Base-by-base conservation (phyloP, 1,284 basidiomycete species). In the Fomitiporia mediterranea region DNA sequence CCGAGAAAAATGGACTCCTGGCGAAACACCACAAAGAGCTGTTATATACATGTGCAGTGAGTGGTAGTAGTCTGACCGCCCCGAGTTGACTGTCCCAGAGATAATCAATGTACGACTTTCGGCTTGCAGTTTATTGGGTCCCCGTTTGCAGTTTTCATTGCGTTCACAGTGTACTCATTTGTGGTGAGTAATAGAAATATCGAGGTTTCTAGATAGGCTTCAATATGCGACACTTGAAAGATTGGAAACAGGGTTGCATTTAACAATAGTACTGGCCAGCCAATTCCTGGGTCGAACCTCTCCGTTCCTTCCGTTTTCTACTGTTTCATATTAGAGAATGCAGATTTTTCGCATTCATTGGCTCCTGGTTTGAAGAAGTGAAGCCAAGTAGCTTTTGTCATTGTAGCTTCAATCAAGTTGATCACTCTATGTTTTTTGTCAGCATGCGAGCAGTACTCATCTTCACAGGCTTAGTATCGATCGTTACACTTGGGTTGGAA, bases 241-340 rank as follows among this genome's bases (percentile, higher is more conserved):
- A 27, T 40, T 35, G 55, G 55, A 21, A 56, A 49, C 30, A 6
- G 35, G 13, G 8, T 32, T 2, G 55, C 55, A 15, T 21, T 34
- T 7, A 44, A 46, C 32, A 25, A 13, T 3, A 19, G n/a, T 6
- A 47, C 34, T 0, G 28, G 39, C 2, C 25, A 44, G 5, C 17
- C 21, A 6, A 38, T 51, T 7, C 53, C 57, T 9, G 47, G 30
- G 17, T 43, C 58, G 21, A 60, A 60, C 38, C 44, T 60, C 11
- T 50, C 58, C 6, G 35, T 60, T 23, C 58, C 58, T 17, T 37
- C n/a, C 17, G 55, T 56, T 9, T 60, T 60, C 38, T 56, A 60
- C 32, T 60, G 58, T 32, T 21, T 60, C 11, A 60, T 60, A 27
- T 21, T 60, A n/a, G 37, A 48, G 27, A 60, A 60, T 30, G 37